Base-by-base conservation (phyloP, 345 rosid species). In the Turritis glabra region DNA sequence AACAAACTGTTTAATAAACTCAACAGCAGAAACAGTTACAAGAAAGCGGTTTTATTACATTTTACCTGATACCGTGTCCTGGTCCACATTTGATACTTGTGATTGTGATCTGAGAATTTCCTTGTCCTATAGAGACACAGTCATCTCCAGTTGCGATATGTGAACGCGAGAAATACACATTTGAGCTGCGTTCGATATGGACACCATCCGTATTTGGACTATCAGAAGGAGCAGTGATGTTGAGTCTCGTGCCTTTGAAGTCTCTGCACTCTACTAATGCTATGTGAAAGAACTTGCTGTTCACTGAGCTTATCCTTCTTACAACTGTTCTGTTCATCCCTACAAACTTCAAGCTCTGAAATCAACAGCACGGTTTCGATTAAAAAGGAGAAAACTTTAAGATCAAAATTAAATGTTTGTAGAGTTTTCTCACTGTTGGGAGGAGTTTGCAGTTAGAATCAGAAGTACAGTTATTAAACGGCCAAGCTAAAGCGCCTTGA, bases 121-220 rank as follows among this genome's bases (percentile, higher is more conserved):
- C 86, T 23, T 81, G 83, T 4, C 81, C 79, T 26, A 87, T 73
- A 0, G 87, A 77, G 1, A 85, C 69, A 58, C 92, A 89, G 30
- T 89, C 92, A 17, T 87, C 95, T 9, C 92, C 88, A 8, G 92
- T 85, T 12, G 59, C 78, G 4, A 89, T 84, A 27, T 8, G 35
- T 0, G 86, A 82, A 26, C 82, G 69, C 4, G 63, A 56, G 37
- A 87, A 44, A 2, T 35, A 37, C 13, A 87, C 57, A 35, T 63
- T 47, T 8, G 72, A 71, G 9, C 88, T 82, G 14, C 64, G 52
- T 5, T 69, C 82, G 0, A 89, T 69, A 26, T 87, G 85, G 58
- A 85, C 83, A 41, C 90, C 95, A 57, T 85, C 89, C 0, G 92
- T 89, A 79, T 89, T 89, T 0, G 89, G 95, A 54, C 95, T 89